Evolutionary conservation across 208 protist species (phyloP).

Genomic region (Vickermania ingenoplastis): DNA sequence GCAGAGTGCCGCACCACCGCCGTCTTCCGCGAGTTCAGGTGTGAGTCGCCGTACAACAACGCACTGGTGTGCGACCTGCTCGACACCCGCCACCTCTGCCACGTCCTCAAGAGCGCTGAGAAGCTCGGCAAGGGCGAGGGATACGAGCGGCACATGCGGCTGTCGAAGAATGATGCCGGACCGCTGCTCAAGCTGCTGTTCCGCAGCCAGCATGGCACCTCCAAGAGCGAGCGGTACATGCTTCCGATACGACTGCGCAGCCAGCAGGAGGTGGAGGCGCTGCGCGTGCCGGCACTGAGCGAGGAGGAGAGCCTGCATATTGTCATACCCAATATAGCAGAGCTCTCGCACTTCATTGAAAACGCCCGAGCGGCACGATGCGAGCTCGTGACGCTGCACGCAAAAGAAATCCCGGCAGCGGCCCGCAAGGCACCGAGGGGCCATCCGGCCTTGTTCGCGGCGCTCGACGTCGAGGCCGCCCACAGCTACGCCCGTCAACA

Average conservation of each 20-base stretch:
- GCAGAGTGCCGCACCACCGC: conserved; percentile 40
- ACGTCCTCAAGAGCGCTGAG: conserved; percentile 54
- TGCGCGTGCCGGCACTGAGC: conserved; percentile 28
- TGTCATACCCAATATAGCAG: conserved; percentile 41
- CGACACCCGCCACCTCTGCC: conserved; percentile 44
- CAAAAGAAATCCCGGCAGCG: conserved; percentile 1
- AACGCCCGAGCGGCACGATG: conserved; percentile 25
- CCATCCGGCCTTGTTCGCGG: not conserved
- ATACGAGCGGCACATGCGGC: conserved; percentile 30
- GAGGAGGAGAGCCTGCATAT: conserved; percentile 39
- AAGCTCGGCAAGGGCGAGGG: conserved; percentile 13
- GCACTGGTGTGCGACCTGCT: conserved; percentile 74
- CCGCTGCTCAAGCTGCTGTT: conserved; percentile 30
- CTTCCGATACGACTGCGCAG: conserved; percentile 65
- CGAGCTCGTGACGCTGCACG: conserved; percentile 43
- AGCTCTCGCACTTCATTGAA: conserved; percentile 71
- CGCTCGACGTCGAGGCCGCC: not conserved
- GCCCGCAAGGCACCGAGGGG: not conserved
- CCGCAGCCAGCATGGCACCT: conserved; percentile 24
- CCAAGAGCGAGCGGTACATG: conserved; percentile 62
- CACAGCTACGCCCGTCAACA: not conserved
- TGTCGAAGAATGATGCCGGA: conserved; percentile 21
- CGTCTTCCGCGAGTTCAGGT: conserved; percentile 63
- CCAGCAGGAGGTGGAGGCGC: conserved; percentile 38
- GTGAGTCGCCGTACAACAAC: conserved; percentile 56